Conservation (phyloP, 306 rosid genomes). For the Quercus rubra region DNA sequence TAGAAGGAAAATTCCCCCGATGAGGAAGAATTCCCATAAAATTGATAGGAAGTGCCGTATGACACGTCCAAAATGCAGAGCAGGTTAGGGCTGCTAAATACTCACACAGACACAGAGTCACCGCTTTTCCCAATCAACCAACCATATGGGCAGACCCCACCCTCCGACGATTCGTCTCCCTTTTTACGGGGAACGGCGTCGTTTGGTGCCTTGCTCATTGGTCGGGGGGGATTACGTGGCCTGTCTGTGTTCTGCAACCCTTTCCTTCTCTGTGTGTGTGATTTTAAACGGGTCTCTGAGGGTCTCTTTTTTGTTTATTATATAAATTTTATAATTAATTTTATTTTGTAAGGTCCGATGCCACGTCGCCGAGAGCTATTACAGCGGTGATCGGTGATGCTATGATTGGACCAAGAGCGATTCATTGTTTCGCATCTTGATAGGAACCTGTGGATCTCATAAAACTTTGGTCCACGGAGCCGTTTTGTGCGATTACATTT, state of each 20-base stretch:
- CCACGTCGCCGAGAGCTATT: conserved; percentile 69
- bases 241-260: not conserved
- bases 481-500: conserved; percentile 77
- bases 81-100: not conserved
- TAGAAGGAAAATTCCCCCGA: conserved; percentile 12
- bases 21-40: conserved; percentile 69
- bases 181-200: conserved; percentile 1
- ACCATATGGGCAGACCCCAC: too few species aligned
- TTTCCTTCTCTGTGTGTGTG: conserved; percentile 53
- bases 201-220: not conserved
- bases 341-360: conserved; percentile 37
- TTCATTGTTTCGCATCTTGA: conserved; percentile 50
- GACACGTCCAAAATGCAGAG: conserved; percentile 67
- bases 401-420: conserved; percentile 68
- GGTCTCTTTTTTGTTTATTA: conserved; percentile 1
- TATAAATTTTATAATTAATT: too few species aligned
- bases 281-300: conserved; percentile 86
- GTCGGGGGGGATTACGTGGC: conserved; percentile 22
- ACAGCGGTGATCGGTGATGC: conserved; percentile 62
- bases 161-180: conserved; percentile 13
- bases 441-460: conserved; percentile 67
- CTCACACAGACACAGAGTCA: too few species aligned
- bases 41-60: conserved; percentile 98
- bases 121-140: too few species aligned
- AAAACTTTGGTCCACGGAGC: conserved; percentile 45